phyloP scores from a whole-genome alignment of 371 early-diverging fungal species.

The Rhizopus microsporus region DNA sequence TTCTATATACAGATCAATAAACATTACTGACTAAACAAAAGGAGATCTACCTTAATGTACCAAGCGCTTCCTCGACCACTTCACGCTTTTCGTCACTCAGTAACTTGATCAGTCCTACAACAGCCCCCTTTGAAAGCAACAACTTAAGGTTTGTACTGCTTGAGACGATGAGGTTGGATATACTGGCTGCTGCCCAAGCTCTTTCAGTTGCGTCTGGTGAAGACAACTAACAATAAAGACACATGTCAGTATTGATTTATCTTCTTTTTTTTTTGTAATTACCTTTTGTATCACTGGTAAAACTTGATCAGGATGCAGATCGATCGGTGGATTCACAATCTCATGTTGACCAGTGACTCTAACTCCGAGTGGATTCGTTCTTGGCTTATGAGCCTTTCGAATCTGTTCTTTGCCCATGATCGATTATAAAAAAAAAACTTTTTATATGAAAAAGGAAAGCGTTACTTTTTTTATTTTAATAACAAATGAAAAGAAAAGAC shows the following conservation, averaged over 20 bases:
- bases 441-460: too few species aligned
- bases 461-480: too few species aligned
- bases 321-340: background rate
- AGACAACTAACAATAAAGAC: conserved; percentile 49
- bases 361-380: conserved; percentile 30
- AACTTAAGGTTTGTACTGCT: conserved; percentile 64
- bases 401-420: conserved; percentile 42
- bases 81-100: conserved; percentile 73
- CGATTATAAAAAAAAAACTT: too few species aligned
- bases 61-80: conserved; percentile 77
- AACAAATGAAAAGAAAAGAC: too few species aligned
- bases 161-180: conserved; percentile 73
- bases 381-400: conserved; percentile 18
- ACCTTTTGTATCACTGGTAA: conserved; percentile 65
- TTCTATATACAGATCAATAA: conserved; percentile 41
- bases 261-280: conserved; percentile 5
- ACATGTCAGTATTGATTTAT: background rate
- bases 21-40: background rate
- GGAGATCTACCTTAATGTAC: conserved; percentile 60
- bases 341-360: conserved; percentile 8
- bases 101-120: conserved; percentile 67
- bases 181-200: conserved; percentile 87
- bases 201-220: conserved; percentile 74
- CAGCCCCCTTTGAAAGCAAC: conserved; percentile 71
- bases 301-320: conserved; percentile 40